Conservation (phyloP, 73 alveolate species). For the Paramecium sexaurelia region DNA sequence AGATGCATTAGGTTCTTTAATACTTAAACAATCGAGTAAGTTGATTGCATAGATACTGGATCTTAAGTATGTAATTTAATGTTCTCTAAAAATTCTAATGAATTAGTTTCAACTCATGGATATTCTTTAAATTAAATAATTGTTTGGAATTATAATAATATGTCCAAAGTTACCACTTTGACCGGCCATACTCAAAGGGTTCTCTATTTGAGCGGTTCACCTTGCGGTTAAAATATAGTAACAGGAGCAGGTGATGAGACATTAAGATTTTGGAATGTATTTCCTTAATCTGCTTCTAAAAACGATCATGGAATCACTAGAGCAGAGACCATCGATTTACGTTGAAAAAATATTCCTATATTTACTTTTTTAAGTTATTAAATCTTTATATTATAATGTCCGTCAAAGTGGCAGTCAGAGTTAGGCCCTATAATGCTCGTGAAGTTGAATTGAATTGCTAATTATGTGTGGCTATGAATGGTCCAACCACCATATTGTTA, state of each 20-base stretch:
- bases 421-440: conserved; percentile 96
- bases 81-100: conserved; percentile 64
- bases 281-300: conserved; percentile 72
- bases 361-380: background rate
- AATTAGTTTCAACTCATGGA: conserved; percentile 65
- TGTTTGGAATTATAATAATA: conserved; percentile 95
- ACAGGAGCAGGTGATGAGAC: conserved; percentile 99
- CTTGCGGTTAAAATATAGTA: conserved; percentile 93
- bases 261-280: conserved; percentile 96
- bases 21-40: conserved; percentile 81
- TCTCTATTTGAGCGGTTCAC: conserved; percentile 90
- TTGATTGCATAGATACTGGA: conserved; percentile 90
- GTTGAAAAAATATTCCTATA: background rate
- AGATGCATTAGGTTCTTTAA: conserved; percentile 94
- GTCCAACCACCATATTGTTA: conserved; percentile 66
- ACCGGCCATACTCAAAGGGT: conserved; percentile 98
- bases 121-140: conserved; percentile 64
- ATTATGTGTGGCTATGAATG: conserved; percentile 84
- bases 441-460: conserved; percentile 86
- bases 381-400: conserved; percentile 77
- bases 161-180: conserved; percentile 89
- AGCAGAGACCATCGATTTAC: conserved; percentile 55
- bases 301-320: conserved; percentile 45
- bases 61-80: conserved; percentile 65
- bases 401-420: conserved; percentile 98